These are phyloP conservation scores for Davidsoniella australis DNA, from an alignment of 2,329 filamentous ascomycete species.

Conservation along the genomic window DNA sequence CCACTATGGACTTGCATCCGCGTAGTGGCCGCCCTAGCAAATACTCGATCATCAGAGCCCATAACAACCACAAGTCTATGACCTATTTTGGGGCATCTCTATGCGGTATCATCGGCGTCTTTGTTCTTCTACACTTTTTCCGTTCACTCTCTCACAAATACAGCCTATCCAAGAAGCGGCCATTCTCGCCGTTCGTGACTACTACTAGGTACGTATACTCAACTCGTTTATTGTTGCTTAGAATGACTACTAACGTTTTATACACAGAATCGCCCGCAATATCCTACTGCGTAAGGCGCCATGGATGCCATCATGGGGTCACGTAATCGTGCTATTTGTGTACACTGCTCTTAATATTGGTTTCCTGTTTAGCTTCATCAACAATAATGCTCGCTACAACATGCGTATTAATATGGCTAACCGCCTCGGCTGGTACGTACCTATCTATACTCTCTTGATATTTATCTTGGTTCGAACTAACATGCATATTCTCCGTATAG, in stretches of 20 bases:
- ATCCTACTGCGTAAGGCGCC: slow-evolving; percentile 2
- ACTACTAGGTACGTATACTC: slow-evolving; percentile 2
- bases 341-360: slow-evolving; percentile 22
- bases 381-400: slow-evolving; percentile 17
- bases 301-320: slow-evolving; percentile 15
- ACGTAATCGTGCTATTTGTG: slow-evolving; percentile 17
- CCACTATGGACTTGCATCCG: background rate
- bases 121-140: slow-evolving; percentile 11
- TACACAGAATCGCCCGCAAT: background rate
- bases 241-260: background rate
- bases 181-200: slow-evolving; percentile 28
- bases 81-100: slow-evolving; percentile 13
- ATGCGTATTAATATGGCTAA: slow-evolving; percentile 22
- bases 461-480: background rate
- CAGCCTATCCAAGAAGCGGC: slow-evolving; percentile 29
- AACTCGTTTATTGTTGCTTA: too few relatives aligned
- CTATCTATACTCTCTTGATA: background rate
- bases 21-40: background rate
- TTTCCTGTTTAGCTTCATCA: slow-evolving; percentile 20
- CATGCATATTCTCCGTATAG: slow-evolving; percentile 15
- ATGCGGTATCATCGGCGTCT: slow-evolving; percentile 11
- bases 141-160: slow-evolving; percentile 26
- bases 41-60: background rate
- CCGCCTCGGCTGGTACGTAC: slow-evolving; percentile 23
- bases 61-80: background rate